phyloP scores from a whole-genome alignment of 1,139 yeast species.

The Starmera stellimalicola region DNA sequence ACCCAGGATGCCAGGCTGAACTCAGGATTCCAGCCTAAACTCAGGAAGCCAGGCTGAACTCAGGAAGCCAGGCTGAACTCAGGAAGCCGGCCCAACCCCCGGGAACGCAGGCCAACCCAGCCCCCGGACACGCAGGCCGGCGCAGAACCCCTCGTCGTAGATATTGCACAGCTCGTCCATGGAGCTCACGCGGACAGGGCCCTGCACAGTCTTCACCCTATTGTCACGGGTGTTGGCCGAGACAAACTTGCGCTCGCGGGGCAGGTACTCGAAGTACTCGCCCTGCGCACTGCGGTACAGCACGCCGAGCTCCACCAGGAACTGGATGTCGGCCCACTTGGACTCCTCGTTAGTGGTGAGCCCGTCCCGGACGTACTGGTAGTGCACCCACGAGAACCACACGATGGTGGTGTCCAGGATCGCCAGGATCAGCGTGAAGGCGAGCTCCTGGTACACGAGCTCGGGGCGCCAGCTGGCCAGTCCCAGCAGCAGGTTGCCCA shows the following conservation, averaged over 20 bases:
- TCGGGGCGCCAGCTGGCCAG: too few relatives aligned
- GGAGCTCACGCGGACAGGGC: constrained; percentile 6
- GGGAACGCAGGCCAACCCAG: too few relatives aligned
- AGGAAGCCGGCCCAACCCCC: not conserved
- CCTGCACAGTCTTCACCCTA: constrained; percentile 3
- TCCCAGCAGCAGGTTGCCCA: constrained; percentile 21
- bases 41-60: too few relatives aligned
- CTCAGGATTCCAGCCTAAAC: too few relatives aligned
- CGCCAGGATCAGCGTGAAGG: constrained; percentile 25
- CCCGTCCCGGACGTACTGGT: constrained; percentile 60
- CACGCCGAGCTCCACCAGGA: constrained; percentile 40
- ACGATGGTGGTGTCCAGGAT: constrained; percentile 45
- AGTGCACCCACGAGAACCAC: constrained; percentile 53
- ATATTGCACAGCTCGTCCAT: constrained; percentile 44
- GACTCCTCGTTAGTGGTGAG: constrained; percentile 85
- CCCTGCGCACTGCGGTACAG: constrained; percentile 25
- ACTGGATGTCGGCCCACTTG: constrained; percentile 74
- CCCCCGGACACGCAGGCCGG: too few relatives aligned
- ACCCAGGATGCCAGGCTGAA: too few relatives aligned
- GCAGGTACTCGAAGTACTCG: constrained; percentile 11
- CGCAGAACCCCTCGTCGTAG: constrained; percentile 67
- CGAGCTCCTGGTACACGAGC: constrained; percentile 14
- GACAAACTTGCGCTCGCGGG: constrained; percentile 12
- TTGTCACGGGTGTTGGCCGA: constrained; percentile 13
- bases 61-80: too few relatives aligned